A percentile compares a stretch with the other conserved stretches of the same genome.
Evolutionary conservation across 2,329 filamentous ascomycete species (phyloP).

Genomic region (Fusarium sp.): DNA sequence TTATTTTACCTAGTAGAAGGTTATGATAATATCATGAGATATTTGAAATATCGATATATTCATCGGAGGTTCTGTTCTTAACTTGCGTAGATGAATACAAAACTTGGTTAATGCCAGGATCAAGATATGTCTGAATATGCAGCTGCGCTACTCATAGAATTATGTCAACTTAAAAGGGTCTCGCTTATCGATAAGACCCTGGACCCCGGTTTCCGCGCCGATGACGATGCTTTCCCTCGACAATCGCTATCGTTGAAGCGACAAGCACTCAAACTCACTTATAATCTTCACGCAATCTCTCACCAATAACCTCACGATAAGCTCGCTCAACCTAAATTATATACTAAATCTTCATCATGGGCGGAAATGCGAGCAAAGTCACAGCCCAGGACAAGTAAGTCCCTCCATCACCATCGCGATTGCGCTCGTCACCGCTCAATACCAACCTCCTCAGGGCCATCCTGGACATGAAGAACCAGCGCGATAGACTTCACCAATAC

Average conservation of each 20-base stretch:
- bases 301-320: neutral
- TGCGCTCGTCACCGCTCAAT: constrained; percentile 28
- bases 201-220: constrained; percentile 27
- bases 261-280: neutral
- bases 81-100: no score
- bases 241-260: constrained; percentile 25
- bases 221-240: constrained; percentile 46
- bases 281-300: constrained; percentile 1
- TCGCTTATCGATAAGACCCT: constrained; percentile 44
- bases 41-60: no score
- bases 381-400: constrained; percentile 85
- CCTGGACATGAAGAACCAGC: constrained; percentile 96
- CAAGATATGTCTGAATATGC: no score
- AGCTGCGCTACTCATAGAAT: no score
- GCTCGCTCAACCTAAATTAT: constrained; percentile 3
- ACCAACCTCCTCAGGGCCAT: constrained; percentile 75
- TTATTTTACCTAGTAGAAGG: no score
- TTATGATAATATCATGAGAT: no score
- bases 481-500: constrained; percentile 96
- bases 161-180: constrained; percentile 11
- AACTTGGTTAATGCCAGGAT: no score
- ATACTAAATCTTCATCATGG: constrained; percentile 55
- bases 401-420: constrained; percentile 14
- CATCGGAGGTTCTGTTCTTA: no score
- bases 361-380: constrained; percentile 66